phyloP scores from a whole-genome alignment of 2,329 filamentous ascomycete genomes.

The Zymoseptoria crescenta region DNA sequence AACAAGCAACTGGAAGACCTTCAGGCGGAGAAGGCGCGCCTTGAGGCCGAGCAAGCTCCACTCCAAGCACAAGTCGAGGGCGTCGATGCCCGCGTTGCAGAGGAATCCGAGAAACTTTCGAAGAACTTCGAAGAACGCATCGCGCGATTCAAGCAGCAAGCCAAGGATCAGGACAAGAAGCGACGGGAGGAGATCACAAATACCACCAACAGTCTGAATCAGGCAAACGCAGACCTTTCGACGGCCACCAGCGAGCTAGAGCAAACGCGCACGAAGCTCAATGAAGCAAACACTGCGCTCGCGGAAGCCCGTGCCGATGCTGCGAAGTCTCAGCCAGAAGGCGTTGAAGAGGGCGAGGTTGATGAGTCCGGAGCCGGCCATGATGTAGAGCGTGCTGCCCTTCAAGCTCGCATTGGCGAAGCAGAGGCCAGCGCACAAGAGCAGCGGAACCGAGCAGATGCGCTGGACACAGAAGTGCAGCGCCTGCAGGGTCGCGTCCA shows the following conservation, averaged over 20 bases:
- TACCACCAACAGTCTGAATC: constrained; percentile 15
- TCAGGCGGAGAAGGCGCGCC: constrained; percentile 45
- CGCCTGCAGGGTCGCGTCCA: constrained; percentile 54
- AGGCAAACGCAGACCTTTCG: constrained; percentile 15
- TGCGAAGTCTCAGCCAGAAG: constrained; percentile 17
- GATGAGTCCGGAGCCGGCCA: constrained; percentile 26
- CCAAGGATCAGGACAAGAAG: constrained; percentile 50
- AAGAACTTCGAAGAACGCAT: constrained; percentile 11
- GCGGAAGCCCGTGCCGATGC: constrained; percentile 51
- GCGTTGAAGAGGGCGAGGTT: constrained; percentile 42
- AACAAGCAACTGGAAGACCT: constrained; percentile 62
- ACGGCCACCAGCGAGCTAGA: constrained; percentile 10
- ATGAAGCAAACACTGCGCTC: constrained; percentile 54
- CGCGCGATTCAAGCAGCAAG: constrained; percentile 34
- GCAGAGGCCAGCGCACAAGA: constrained; percentile 36
- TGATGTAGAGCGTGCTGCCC: constrained; percentile 27
- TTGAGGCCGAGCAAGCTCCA: constrained; percentile 45
- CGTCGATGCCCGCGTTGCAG: constrained; percentile 41
- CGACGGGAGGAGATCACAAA: constrained; percentile 60
- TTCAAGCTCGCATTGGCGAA: constrained; percentile 32
- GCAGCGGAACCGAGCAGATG: constrained; percentile 31
- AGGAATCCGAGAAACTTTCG: constrained; percentile 20
- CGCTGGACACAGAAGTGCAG: constrained; percentile 35
- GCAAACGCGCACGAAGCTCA: constrained; percentile 45
- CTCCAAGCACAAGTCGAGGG: constrained; percentile 45